Percentiles rank a stretch among this genome's conserved stretches.
phyloP scores from a whole-genome alignment of 2,329 filamentous ascomycete genomes.

The Claviceps sorghi region DNA sequence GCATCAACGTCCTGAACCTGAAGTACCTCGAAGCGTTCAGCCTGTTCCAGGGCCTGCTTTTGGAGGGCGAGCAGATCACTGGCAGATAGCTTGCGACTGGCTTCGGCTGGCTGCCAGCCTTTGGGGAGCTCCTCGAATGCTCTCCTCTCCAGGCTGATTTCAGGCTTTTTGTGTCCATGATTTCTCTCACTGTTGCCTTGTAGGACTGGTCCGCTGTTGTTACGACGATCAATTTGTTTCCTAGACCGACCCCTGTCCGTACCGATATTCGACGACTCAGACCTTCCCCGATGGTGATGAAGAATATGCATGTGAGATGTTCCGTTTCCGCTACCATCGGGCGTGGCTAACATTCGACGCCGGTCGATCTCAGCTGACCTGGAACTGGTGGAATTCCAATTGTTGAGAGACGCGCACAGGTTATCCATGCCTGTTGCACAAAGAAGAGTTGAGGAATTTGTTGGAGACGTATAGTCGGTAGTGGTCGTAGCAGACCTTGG shows the following conservation, averaged over 20 bases:
- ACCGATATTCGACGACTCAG: slow-evolving; percentile 39
- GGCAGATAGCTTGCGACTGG: slow-evolving; percentile 28
- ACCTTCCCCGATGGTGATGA: slow-evolving; percentile 36
- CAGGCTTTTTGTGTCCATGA: slow-evolving; percentile 19
- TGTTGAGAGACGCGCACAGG: slow-evolving; percentile 26
- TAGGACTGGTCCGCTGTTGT: slow-evolving; percentile 21
- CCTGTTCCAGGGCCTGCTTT: slow-evolving; percentile 47
- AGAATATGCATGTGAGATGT: slow-evolving; percentile 11
- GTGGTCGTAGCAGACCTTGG: slow-evolving; percentile 29
- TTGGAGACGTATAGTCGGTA: slow-evolving; percentile 17
- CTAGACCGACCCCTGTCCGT: slow-evolving; percentile 48
- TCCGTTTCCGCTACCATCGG: slow-evolving; percentile 4
- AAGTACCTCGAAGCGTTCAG: slow-evolving; percentile 50
- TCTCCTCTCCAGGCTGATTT: slow-evolving; percentile 36
- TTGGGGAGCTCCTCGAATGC: slow-evolving; percentile 48
- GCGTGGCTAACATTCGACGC: slow-evolving; percentile 3
- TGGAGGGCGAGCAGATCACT: slow-evolving; percentile 37
- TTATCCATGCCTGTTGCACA: slow-evolving; percentile 32
- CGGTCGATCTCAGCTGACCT: slow-evolving; percentile 1
- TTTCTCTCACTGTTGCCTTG: slow-evolving; percentile 22
- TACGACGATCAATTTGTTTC: slow-evolving; percentile 32
- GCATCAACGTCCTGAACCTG: slow-evolving; percentile 46
- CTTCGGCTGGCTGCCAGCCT: slow-evolving; percentile 42
- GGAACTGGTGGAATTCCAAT: slow-evolving; percentile 23
- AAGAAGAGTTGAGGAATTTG: slow-evolving; percentile 32